Conservation (phyloP, 306 rosid species). For the Coriaria nepalensis region DNA sequence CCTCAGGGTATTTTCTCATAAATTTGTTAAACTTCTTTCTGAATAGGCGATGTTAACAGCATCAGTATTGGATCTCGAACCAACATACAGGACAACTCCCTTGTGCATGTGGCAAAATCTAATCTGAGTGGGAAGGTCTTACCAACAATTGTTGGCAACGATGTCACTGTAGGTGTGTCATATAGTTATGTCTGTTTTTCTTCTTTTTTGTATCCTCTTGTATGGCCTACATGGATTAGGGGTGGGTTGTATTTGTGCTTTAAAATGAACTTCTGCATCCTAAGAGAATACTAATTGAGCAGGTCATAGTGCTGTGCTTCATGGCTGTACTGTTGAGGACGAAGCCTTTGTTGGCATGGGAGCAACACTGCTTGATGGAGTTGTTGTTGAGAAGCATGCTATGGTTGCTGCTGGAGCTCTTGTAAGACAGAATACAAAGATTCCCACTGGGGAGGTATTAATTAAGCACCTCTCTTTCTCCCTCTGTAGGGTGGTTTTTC, state of each 20-base stretch:
- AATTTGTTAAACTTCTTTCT: too few relatives aligned
- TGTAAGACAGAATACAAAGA: conserved; percentile 80
- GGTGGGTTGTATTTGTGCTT: too few relatives aligned
- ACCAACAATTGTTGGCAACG: conserved; percentile 75
- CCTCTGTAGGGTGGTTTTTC: too few relatives aligned
- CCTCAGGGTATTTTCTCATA: too few relatives aligned
- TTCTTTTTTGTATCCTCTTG: too few relatives aligned
- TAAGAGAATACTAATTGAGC: not conserved
- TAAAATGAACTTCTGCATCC: too few relatives aligned
- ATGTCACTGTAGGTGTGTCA: conserved; percentile 86
- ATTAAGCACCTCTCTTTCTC: not conserved
- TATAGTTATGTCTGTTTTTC: conserved; percentile 8
- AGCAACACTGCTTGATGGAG: conserved; percentile 91
- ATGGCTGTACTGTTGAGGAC: conserved; percentile 89
- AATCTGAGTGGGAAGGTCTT: conserved; percentile 83
- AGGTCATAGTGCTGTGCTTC: conserved; percentile 89
- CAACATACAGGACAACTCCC: conserved; percentile 93
- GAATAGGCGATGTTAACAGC: conserved; percentile 77
- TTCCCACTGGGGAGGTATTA: conserved; percentile 90
- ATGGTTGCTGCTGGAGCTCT: conserved; percentile 99
- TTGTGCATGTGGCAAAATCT: conserved; percentile 85
- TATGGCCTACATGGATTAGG: too few relatives aligned
- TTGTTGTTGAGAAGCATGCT: conserved; percentile 68
- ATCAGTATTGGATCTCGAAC: conserved; percentile 84
- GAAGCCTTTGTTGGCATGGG: conserved; percentile 98